Percentiles rank a stretch among this genome's conserved stretches.
Conservation (phyloP, 345 rosid genomes). For the Theobroma cacao region DNA sequence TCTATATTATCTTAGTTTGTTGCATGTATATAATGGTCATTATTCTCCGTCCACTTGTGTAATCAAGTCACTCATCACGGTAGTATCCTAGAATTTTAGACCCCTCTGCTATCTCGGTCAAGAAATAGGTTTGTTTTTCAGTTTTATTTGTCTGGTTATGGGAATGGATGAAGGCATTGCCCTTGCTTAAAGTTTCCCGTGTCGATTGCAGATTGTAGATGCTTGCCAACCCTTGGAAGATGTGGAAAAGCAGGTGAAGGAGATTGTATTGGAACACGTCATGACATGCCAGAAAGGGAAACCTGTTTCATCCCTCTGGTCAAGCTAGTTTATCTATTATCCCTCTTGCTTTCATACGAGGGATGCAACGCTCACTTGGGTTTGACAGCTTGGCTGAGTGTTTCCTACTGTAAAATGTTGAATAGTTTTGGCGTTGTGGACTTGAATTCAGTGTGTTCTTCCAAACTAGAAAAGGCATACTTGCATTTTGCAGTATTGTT, state of each 20-base stretch:
- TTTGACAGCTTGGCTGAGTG: background rate
- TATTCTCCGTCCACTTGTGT: too few relatives aligned
- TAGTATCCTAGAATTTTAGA: too few relatives aligned
- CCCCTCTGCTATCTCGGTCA: too few relatives aligned
- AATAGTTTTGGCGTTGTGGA: background rate
- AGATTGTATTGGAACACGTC: slow-evolving; percentile 39
- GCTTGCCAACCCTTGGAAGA: slow-evolving; percentile 58
- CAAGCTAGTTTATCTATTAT: slow-evolving; percentile 10
- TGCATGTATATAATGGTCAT: too few relatives aligned
- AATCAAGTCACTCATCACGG: too few relatives aligned
- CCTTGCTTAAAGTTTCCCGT: background rate
- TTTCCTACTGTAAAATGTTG: background rate
- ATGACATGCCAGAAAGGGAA: slow-evolving; percentile 52
- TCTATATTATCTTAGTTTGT: background rate
- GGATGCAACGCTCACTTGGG: background rate
- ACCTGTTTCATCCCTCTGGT: slow-evolving; percentile 54
- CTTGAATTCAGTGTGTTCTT: background rate
- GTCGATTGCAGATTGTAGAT: slow-evolving; percentile 49
- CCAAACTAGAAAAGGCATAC: background rate
- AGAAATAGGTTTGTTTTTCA: too few relatives aligned
- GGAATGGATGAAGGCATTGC: background rate
- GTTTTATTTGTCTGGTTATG: background rate
- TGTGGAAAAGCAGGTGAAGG: slow-evolving; percentile 59
- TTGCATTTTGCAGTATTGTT: background rate
- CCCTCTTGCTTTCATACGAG: background rate